Base-by-base conservation (phyloP, 2,329 filamentous ascomycete species). In the Basipetospora chlamydospora region DNA sequence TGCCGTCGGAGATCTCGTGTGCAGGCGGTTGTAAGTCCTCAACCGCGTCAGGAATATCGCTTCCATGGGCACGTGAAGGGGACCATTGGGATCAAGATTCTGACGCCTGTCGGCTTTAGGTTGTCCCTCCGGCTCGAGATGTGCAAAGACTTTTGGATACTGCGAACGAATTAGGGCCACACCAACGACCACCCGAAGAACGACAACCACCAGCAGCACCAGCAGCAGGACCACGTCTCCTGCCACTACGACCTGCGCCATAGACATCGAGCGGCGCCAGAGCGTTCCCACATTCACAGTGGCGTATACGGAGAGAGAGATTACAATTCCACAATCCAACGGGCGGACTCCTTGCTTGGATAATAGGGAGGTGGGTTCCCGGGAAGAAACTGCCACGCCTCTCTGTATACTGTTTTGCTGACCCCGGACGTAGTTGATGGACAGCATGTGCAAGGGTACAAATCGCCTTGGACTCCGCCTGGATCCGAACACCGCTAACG, bases 401-500 rank as follows among this genome's bases (percentile, higher is more conserved):
- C 12, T 31, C 10, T 31, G 6, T 4, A 9, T 13, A 31, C 6
- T 31, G 4, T 11, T 13, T 6, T 7, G 16, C 28, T 15, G 11
- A 31, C 3, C 12, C 3, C 15, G n/a, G 16, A 11, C 10, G 28
- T 18, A 31, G 28, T 31, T 31, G 15, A 31, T 31, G 28, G 20
- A 31, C 28, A 31, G 28, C 28, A 31, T 31, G 28, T 31, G 28
- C n/a, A 20, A 31, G 20, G 28, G 28, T 31, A 31, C 12, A 17
- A 12, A 18, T n/a, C n/a, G n/a, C n/a, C n/a, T n/a, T n/a, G n/a
- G n/a, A n/a, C n/a, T n/a, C n/a, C n/a, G n/a, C n/a, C n/a, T n/a
- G n/a, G n/a, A n/a, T n/a, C n/a, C n/a, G n/a, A n/a, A n/a, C n/a
- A n/a, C n/a, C n/a, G n/a, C n/a, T n/a, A n/a, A n/a, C n/a, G n/a